Conservation (phyloP, 208 protist genomes). For the Leishmania lainsoni region DNA sequence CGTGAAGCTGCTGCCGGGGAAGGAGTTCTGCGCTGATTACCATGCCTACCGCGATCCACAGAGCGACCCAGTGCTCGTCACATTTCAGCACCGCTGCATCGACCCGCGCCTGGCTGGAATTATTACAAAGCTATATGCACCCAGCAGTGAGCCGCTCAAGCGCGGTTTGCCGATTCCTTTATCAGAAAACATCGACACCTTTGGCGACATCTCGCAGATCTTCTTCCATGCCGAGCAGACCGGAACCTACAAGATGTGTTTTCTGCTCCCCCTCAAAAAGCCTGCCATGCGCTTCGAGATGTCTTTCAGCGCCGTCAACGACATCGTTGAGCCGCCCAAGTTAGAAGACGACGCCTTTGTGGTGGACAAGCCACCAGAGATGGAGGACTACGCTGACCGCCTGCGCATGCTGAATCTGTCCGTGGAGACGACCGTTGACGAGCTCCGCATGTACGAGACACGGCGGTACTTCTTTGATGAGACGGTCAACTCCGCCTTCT, state of each 20-base stretch:
- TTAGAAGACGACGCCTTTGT: constrained; percentile 59
- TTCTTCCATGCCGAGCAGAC: constrained; percentile 70
- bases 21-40: constrained; percentile 69
- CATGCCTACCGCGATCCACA: constrained; percentile 66
- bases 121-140: constrained; percentile 50
- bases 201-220: constrained; percentile 45
- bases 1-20: constrained; percentile 66
- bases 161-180: constrained; percentile 35
- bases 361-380: constrained; percentile 70
- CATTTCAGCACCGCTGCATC: constrained; percentile 60
- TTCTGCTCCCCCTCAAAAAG: constrained; percentile 53
- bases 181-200: constrained; percentile 40
- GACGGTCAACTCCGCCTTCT: constrained; percentile 48
- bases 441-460: constrained; percentile 59
- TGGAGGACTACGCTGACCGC: constrained; percentile 57
- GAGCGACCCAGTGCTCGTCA: constrained; percentile 57
- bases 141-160: constrained; percentile 30
- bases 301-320: constrained; percentile 61
- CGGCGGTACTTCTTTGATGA: constrained; percentile 61
- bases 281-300: constrained; percentile 69
- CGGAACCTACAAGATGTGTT: constrained; percentile 71
- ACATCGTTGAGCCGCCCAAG: constrained; percentile 51
- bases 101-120: constrained; percentile 59
- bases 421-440: constrained; percentile 59
- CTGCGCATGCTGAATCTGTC: constrained; percentile 67